Evolutionary conservation across 371 early-diverging fungal species (phyloP).

Genomic region (Circinella umbellata): DNA sequence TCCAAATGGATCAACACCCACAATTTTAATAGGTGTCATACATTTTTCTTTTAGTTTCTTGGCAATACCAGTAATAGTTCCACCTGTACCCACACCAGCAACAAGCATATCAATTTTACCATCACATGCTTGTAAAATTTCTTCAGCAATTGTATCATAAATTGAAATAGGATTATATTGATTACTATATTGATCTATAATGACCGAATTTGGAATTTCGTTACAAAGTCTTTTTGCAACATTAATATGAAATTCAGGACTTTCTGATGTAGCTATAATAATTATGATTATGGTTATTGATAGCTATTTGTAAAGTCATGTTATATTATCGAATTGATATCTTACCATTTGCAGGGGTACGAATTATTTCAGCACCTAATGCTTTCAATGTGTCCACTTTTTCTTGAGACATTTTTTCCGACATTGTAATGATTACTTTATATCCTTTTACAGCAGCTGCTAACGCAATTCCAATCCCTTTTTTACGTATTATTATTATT

Average conservation of each 20-base stretch:
- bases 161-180: constrained; percentile 96
- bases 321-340: too few relatives aligned
- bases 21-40: constrained; percentile 78
- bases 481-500: background rate
- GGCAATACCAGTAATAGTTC: constrained; percentile 94
- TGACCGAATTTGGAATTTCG: constrained; percentile 94
- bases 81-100: constrained; percentile 96
- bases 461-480: constrained; percentile 87
- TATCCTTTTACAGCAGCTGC: constrained; percentile 97
- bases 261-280: constrained; percentile 98
- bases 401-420: constrained; percentile 98
- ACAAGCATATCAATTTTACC: constrained; percentile 96
- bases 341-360: constrained; percentile 93
- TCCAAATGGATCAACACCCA: constrained; percentile 94
- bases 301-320: too few relatives aligned
- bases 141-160: constrained; percentile 90
- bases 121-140: constrained; percentile 83
- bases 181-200: constrained; percentile 95
- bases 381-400: constrained; percentile 97
- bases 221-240: constrained; percentile 91
- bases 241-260: constrained; percentile 96
- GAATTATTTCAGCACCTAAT: constrained; percentile 96
- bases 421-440: constrained; percentile 94
- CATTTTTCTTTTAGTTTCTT: constrained; percentile 92
- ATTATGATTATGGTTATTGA: too few relatives aligned